phyloP scores from a whole-genome alignment of 2,329 filamentous ascomycete genomes.

The Simplicillium sp. region DNA sequence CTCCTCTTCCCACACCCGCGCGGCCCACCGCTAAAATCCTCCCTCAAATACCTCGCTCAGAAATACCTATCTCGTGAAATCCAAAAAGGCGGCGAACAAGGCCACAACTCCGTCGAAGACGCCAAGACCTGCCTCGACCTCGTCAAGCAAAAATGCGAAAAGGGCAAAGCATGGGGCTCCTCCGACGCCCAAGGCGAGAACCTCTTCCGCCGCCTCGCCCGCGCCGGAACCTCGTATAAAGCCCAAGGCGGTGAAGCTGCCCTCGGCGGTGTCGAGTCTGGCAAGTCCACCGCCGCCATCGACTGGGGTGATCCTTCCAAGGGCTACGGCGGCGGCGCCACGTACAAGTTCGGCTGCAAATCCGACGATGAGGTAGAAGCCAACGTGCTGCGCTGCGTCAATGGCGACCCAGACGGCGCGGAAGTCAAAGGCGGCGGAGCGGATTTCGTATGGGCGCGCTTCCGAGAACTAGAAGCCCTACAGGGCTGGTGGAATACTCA shows the following conservation, averaged over 20 bases:
- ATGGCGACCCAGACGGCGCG: constrained; percentile 46
- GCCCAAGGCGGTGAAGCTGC: constrained; percentile 49
- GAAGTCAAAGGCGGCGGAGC: constrained; percentile 51
- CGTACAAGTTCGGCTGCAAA: constrained; percentile 44
- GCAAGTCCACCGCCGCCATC: constrained; percentile 64
- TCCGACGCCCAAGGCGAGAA: constrained; percentile 74
- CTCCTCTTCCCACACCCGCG: constrained; percentile 85
- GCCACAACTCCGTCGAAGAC: constrained; percentile 91
- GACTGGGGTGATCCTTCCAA: constrained; percentile 78
- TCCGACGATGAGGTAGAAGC: constrained; percentile 49
- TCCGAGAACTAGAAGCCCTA: constrained; percentile 55
- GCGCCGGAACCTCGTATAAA: constrained; percentile 53
- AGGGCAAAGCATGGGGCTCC: constrained; percentile 77
- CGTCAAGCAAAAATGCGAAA: constrained; percentile 92
- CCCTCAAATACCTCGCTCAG: constrained; percentile 79
- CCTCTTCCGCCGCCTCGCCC: constrained; percentile 73
- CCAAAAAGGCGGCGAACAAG: constrained; percentile 64
- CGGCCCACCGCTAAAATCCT: constrained; percentile 81
- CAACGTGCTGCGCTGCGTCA: constrained; percentile 47
- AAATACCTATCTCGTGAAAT: constrained; percentile 84
- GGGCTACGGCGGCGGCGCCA: constrained; percentile 47
- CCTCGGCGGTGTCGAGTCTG: constrained; percentile 42
- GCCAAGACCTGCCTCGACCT: constrained; percentile 85
- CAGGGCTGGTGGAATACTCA: constrained; percentile 61
- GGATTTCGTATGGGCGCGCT: constrained; percentile 58